Evolutionary conservation across 768 basidiomycete species (phyloP).

Genomic region (Lanmaoa pseudosensibilis): DNA sequence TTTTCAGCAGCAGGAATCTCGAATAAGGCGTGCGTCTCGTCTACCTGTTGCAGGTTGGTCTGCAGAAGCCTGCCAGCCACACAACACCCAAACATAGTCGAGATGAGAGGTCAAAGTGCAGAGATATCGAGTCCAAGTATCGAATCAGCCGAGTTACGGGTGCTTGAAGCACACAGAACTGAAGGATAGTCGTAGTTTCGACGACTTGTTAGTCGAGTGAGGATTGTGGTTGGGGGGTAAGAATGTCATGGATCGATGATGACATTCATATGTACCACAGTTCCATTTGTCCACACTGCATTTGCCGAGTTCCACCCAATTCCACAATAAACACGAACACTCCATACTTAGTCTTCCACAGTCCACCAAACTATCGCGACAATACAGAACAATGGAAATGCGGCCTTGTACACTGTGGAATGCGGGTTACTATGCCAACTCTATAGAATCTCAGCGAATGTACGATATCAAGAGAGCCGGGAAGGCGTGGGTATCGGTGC

Average conservation of each 20-base stretch:
- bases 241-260: slow-evolving; percentile 16
- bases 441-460: slow-evolving; percentile 11
- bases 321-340: not conserved
- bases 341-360: no score
- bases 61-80: slow-evolving; percentile 78
- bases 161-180: not conserved
- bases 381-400: slow-evolving; percentile 1
- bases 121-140: not conserved
- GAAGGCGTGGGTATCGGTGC: slow-evolving; percentile 16
- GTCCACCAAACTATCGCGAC: not conserved
- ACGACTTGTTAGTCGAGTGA: not conserved
- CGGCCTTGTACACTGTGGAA: slow-evolving; percentile 4
- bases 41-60: slow-evolving; percentile 78
- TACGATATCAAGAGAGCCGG: slow-evolving; percentile 8
- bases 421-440: slow-evolving; percentile 1
- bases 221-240: slow-evolving; percentile 2
- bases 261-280: not conserved
- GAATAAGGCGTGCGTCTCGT: slow-evolving; percentile 81
- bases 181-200: not conserved
- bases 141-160: not conserved
- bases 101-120: not conserved
- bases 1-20: slow-evolving; percentile 67
- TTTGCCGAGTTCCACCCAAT: slow-evolving; percentile 6
- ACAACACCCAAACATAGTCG: slow-evolving; percentile 72
- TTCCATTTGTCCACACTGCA: not conserved